Conservation (phyloP, 1,284 basidiomycete species). For the Ganoderma sinense region DNA sequence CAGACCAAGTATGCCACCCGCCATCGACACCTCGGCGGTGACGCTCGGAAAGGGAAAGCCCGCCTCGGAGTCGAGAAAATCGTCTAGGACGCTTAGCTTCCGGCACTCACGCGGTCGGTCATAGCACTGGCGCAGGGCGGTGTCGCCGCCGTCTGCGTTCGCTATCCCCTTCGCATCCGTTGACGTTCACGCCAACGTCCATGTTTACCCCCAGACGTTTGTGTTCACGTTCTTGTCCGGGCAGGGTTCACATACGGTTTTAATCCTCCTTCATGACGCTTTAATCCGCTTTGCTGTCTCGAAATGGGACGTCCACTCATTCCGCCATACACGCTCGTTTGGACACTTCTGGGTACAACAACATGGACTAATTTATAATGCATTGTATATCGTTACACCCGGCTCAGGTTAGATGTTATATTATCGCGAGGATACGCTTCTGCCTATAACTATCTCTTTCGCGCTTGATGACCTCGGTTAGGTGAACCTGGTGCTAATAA, state of each 20-base stretch:
- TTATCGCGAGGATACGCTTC: neutral
- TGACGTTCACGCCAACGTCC: neutral
- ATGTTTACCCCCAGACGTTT: neutral
- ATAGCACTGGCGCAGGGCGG: neutral
- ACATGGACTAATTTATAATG: neutral
- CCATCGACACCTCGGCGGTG: slow-evolving; percentile 14
- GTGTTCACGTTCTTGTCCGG: neutral
- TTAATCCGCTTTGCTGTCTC: neutral
- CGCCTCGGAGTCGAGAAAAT: slow-evolving; percentile 1
- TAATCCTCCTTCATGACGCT: neutral
- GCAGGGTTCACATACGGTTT: neutral
- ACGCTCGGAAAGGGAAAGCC: slow-evolving; percentile 1
- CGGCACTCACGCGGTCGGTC: neutral
- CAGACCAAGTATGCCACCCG: slow-evolving; percentile 9
- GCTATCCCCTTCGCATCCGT: neutral
- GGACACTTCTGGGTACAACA: neutral
- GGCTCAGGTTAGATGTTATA: neutral
- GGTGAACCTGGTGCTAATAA: neutral
- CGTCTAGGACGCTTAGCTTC: neutral
- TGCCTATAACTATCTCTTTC: neutral
- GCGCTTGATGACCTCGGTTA: neutral
- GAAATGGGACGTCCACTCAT: neutral
- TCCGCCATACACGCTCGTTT: neutral
- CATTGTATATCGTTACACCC: neutral
- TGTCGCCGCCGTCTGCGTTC: neutral